Conservation (phyloP, 306 rosid species). For the Albizia julibrissin region DNA sequence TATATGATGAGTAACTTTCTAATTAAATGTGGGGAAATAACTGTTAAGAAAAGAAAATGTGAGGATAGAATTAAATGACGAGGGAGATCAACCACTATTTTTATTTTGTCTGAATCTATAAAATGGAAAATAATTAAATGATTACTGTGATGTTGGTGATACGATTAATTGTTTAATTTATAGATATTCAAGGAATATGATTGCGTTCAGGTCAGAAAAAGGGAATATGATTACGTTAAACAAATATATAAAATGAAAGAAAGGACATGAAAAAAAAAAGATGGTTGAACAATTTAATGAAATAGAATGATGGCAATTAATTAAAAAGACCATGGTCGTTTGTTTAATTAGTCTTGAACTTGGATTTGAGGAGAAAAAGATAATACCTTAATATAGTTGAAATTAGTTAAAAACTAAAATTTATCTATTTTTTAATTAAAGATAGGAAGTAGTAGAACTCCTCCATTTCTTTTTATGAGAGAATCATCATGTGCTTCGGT, state of each 20-base stretch:
- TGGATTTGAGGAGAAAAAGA: background rate
- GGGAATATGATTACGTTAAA: background rate
- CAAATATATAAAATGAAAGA: background rate
- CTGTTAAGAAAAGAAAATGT: background rate
- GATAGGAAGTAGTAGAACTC: no score
- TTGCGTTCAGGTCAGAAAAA: background rate
- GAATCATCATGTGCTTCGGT: no score
- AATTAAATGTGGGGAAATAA: background rate
- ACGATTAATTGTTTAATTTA: background rate
- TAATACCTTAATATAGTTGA: no score
- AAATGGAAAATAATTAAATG: background rate
- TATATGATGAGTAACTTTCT: background rate
- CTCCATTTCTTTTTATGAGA: no score
- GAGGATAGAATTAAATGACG: background rate
- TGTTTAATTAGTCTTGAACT: background rate
- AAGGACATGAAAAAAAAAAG: background rate
- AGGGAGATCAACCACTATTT: background rate
- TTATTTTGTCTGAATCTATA: background rate
- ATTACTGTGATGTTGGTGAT: background rate
- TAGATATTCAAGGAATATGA: background rate
- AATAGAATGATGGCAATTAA: background rate
- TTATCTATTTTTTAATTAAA: no score
- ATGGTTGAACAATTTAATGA: background rate
- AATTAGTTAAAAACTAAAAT: no score
- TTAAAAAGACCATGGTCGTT: background rate